Evolutionary conservation across 192 early-diverging fungal species (phyloP).

Genomic region (Podila verticillata): DNA sequence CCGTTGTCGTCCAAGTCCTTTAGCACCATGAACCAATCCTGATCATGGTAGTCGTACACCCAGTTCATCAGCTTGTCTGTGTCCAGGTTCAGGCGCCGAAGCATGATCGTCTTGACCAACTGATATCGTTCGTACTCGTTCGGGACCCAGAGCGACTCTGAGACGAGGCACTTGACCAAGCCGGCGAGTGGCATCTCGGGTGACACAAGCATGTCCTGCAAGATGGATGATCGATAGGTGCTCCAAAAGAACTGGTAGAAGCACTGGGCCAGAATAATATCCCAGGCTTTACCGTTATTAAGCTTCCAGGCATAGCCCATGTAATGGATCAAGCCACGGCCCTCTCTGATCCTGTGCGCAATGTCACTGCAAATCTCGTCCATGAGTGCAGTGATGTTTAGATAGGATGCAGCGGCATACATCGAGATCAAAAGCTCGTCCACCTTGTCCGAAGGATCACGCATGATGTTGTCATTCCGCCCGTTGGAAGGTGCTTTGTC

Average conservation of each 20-base stretch:
- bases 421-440: conserved; percentile 46
- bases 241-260: conserved; percentile 48
- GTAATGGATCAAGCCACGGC: conserved; percentile 39
- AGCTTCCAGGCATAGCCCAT: conserved; percentile 50
- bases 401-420: conserved; percentile 47
- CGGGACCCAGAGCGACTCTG: conserved; percentile 43
- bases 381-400: conserved; percentile 44
- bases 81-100: conserved; percentile 21
- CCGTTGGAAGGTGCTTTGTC: neutral
- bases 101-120: conserved; percentile 35
- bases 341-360: conserved; percentile 34
- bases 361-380: conserved; percentile 51
- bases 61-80: conserved; percentile 35
- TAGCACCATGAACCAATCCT: conserved; percentile 40
- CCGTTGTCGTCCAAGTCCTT: conserved; percentile 46
- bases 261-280: conserved; percentile 48
- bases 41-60: conserved; percentile 36
- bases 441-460: conserved; percentile 43
- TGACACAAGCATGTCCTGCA: conserved; percentile 42
- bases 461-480: conserved; percentile 32
- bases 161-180: conserved; percentile 23
- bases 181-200: conserved; percentile 44
- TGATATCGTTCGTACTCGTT: conserved; percentile 47
- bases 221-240: conserved; percentile 22
- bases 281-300: conserved; percentile 45